Evolutionary conservation across 2,329 filamentous ascomycete species (phyloP).

Genomic region (Fusarium bactridioides): DNA sequence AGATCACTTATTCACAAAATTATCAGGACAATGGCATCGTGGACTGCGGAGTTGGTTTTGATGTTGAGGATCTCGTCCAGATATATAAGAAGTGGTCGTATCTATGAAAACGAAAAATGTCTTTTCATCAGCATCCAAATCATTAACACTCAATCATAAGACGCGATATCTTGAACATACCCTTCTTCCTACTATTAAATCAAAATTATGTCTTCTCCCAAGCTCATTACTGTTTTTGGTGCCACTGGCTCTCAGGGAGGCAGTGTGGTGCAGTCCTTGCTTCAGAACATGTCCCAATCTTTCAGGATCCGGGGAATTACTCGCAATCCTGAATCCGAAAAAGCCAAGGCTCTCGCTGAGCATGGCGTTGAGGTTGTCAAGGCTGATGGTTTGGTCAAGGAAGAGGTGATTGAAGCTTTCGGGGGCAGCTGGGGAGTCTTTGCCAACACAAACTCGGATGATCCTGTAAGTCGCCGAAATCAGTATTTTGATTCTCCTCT

Average conservation of each 20-base stretch:
- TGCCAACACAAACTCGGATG: constrained; percentile 46
- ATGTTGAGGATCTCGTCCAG: not conserved
- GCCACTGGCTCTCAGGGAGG: constrained; percentile 45
- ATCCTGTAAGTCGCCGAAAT: constrained; percentile 34
- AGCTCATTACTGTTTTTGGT: constrained; percentile 45
- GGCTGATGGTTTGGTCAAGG: constrained; percentile 40
- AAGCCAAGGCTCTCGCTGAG: constrained; percentile 38
- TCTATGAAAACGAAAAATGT: not conserved
- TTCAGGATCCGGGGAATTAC: constrained; percentile 44
- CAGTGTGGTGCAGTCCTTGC: constrained; percentile 43
- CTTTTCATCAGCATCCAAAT: constrained; percentile 11
- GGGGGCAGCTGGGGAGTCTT: constrained; percentile 46
- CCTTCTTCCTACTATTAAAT: not conserved
- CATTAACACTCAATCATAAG: not conserved
- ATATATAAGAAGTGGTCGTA: constrained; percentile 22
- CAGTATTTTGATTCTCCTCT: not conserved
- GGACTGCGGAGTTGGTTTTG: constrained; percentile 15
- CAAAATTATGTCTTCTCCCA: constrained; percentile 37
- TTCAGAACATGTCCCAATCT: constrained; percentile 39
- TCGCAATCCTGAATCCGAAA: constrained; percentile 40
- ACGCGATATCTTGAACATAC: not conserved
- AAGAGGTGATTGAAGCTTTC: constrained; percentile 41
- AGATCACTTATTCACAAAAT: constrained; percentile 18
- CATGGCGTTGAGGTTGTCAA: constrained; percentile 44
- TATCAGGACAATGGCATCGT: not conserved